Evolutionary conservation across 176 grass and related monocot genomes (phyloP), one percentile per base, ranked within the genome.

Genomic region (Urochloa ruziziensis): DNA sequence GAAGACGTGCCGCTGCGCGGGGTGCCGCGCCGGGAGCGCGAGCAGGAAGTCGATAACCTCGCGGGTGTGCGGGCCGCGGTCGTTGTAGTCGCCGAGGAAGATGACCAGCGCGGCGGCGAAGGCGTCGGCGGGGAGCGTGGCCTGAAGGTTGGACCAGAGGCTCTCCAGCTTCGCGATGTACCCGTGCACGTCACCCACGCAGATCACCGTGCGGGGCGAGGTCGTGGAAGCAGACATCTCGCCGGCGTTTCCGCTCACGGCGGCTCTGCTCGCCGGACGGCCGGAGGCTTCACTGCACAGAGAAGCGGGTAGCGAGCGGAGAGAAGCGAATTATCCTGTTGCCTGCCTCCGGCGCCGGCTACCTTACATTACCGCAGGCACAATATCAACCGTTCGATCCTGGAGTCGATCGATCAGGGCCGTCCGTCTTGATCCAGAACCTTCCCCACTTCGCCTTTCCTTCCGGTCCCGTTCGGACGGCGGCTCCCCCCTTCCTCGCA

Each of bases 61-160:
- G 43, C 84, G 83, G 18, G 93, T 92, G 62, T 85, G 25, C 34
- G 93, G 85, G 11, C 93, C 96, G 49, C 96, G 93, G 85, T 98
- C 93, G 80, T 74, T 85, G 91, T 98, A 98, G 76, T 98, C 96
- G 29, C 91, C 96, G 76, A 98, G 96, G 80, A 98, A 98, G 87
- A 98, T 74, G 84, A 98, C 87, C 44, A 98, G 89, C 44, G 96
- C 85, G 23, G 87, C 52, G 70, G 91, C 80, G 93, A 98, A 98
- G 80, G 93, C 86, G 60, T 86, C 83, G 75, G 68, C 49, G 54
- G 75, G 84, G 43, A 94, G 75, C 39, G 60, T 16, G 4, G 85
- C 25, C 76, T 95, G 80, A 40, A 95, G 91, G 75, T 95, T 95
- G 53, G 87, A 82, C 96, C 93, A 98, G 3, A 98, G 90, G 82